Evolutionary conservation across 352 stramenopile species (phyloP).

Genomic region (Phytopythium mirpurense): DNA sequence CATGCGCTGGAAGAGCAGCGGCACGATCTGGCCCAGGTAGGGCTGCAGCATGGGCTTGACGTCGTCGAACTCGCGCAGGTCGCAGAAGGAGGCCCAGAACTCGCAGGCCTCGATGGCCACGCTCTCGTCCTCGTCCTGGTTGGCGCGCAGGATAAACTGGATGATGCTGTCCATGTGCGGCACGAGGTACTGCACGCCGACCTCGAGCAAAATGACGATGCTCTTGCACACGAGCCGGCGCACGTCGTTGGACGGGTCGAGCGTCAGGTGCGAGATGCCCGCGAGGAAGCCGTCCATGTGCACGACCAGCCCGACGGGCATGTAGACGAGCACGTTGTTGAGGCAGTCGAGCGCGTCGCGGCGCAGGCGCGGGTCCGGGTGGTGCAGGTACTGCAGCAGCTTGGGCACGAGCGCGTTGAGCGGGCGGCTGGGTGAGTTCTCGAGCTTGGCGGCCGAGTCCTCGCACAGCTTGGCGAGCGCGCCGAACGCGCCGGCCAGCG

Average conservation of each 20-base stretch:
- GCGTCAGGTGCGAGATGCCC: slow-evolving; percentile 85
- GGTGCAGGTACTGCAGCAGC: slow-evolving; percentile 86
- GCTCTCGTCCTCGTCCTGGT: slow-evolving; percentile 81
- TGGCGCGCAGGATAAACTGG: slow-evolving; percentile 88
- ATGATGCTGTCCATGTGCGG: slow-evolving; percentile 88
- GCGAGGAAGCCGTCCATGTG: slow-evolving; percentile 89
- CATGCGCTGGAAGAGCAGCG: slow-evolving; percentile 92
- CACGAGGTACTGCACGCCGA: slow-evolving; percentile 87
- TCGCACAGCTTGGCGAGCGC: slow-evolving; percentile 88
- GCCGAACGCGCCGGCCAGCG: slow-evolving; percentile 79
- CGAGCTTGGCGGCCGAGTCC: slow-evolving; percentile 85
- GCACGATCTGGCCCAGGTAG: slow-evolving; percentile 89
- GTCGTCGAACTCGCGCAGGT: slow-evolving; percentile 87
- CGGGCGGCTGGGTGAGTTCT: slow-evolving; percentile 82
- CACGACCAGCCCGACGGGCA: slow-evolving; percentile 82
- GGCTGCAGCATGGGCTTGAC: slow-evolving; percentile 86
- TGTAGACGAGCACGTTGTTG: slow-evolving; percentile 89
- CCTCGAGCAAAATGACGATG: slow-evolving; percentile 88
- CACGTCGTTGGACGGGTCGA: slow-evolving; percentile 77
- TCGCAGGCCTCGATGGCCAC: slow-evolving; percentile 88
- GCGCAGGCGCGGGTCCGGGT: slow-evolving; percentile 70
- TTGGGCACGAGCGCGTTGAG: slow-evolving; percentile 87
- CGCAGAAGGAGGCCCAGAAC: slow-evolving; percentile 90
- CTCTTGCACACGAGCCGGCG: slow-evolving; percentile 88
- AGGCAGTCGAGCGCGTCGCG: slow-evolving; percentile 86